Evolutionary conservation across 2,329 filamentous ascomycete genomes (phyloP).

Genomic region (Xylariales sp.): DNA sequence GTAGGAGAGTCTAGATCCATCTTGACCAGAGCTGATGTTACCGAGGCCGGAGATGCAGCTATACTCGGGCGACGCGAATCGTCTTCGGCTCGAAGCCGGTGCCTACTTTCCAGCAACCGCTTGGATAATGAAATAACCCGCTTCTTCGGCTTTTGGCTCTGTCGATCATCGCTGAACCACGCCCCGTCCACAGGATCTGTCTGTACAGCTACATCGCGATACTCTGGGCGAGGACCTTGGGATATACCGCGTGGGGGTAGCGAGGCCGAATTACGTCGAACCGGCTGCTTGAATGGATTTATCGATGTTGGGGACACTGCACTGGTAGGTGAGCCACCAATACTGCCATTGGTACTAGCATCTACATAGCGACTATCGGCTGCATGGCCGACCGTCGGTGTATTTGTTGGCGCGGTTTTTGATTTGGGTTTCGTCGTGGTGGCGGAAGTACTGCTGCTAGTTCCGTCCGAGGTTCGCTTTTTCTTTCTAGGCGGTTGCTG

Average conservation of each 20-base stretch:
- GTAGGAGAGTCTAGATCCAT: slow-evolving; percentile 57
- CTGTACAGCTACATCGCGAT: slow-evolving; percentile 64
- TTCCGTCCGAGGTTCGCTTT: slow-evolving; percentile 70
- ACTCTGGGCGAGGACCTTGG: slow-evolving; percentile 55
- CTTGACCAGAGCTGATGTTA: slow-evolving; percentile 49
- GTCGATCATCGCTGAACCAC: slow-evolving; percentile 60
- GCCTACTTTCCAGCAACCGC: slow-evolving; percentile 62
- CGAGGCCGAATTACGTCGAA: slow-evolving; percentile 48
- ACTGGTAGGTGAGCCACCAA: slow-evolving; percentile 63
- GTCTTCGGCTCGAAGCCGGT: slow-evolving; percentile 57
- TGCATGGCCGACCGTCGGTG: slow-evolving; percentile 48
- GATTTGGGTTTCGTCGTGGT: slow-evolving; percentile 55
- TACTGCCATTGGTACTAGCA: slow-evolving; percentile 64
- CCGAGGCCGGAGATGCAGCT: slow-evolving; percentile 45
- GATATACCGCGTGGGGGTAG: slow-evolving; percentile 55
- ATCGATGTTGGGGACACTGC: slow-evolving; percentile 54
- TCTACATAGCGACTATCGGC: slow-evolving; percentile 62
- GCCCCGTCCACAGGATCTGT: slow-evolving; percentile 66
- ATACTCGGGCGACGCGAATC: slow-evolving; percentile 50
- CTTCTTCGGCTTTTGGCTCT: slow-evolving; percentile 56
- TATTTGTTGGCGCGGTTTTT: slow-evolving; percentile 41
- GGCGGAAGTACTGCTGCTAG: slow-evolving; percentile 44
- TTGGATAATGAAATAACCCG: slow-evolving; percentile 65
- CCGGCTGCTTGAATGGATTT: slow-evolving; percentile 46
- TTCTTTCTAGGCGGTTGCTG: slow-evolving; percentile 69